Evolutionary conservation across 345 rosid genomes (phyloP), one percentile per base, ranked within the genome.

Genomic region (Excoecaria cochinchinensis): DNA sequence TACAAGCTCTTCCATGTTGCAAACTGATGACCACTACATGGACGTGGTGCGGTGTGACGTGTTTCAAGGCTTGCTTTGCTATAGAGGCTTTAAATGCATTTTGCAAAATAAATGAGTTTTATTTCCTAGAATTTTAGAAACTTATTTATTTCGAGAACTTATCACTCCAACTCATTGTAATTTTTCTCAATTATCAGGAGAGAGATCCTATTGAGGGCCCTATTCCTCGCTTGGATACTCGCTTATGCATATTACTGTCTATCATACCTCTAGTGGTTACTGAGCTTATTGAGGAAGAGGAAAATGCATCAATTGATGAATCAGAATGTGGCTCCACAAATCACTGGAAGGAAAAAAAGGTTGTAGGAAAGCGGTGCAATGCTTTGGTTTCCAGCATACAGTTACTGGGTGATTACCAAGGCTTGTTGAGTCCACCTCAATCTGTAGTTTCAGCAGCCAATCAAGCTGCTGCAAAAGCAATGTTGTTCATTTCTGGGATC

Each of bases 381-480:
- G 97, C 84, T 83, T 85, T 95, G 79, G 81, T 95, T 66, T 76
- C 89, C 76, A 86, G 97, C 86, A 88, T 95, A 81, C 99, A 91
- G 81, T 85, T 89, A 71, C 77, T 95, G 85, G 91, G 97, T 56
- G 94, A 91, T 75, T 87, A 87, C 80, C 94, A 89, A 71, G 84
- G 87, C 79, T 82, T 95, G 89, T 77, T 95, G 76, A 86, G 85
- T 71, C 90, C 98, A 68, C 98, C 97, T 76, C 89, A 78, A 53
- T 79, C 87, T 61, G 92, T 89, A 77, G 79, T 80, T 80, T 81
- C 90, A 65, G 89, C 79, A 70, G 97, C 97, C 82, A 89, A 91
- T 86, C 97, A 93, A 84, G 99, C 99, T 84, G 98, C 94, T 74
- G 89, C 90, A 5, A 95, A 91, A 79, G 98, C 97, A 79, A 82